Conservation (phyloP, 352 stramenopile genomes). For the Thraustochytrium striatum region DNA sequence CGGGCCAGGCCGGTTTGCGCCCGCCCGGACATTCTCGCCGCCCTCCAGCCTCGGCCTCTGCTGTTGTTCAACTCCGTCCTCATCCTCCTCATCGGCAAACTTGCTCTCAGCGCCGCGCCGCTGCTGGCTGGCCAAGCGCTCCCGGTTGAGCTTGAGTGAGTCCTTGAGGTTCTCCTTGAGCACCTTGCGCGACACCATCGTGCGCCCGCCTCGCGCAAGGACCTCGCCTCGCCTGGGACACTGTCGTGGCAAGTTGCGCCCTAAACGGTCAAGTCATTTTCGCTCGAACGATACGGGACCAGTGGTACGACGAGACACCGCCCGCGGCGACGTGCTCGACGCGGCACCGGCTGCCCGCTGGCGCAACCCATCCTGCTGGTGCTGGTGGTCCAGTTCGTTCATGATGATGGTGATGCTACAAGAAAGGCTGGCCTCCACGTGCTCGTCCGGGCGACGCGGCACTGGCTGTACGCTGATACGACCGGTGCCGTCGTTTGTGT, state of each 20-base stretch:
- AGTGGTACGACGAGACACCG: no score
- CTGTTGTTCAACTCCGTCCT: neutral
- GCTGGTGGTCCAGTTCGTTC: neutral
- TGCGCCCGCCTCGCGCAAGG: neutral
- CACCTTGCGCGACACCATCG: constrained; percentile 35
- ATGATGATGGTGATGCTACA: neutral
- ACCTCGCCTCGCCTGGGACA: neutral
- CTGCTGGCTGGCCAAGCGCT: constrained; percentile 5
- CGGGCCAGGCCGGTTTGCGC: constrained; percentile 25
- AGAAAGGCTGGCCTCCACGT: constrained; percentile 3
- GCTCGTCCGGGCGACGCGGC: neutral
- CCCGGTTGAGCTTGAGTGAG: constrained; percentile 28
- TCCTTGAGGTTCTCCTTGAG: constrained; percentile 35
- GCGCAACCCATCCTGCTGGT: neutral
- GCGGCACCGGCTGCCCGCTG: no score
- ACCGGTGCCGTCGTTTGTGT: neutral
- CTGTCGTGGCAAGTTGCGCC: no score
- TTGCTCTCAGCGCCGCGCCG: constrained; percentile 6
- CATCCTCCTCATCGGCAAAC: neutral
- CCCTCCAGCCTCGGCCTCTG: neutral
- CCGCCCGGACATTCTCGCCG: neutral
- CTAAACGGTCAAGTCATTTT: no score
- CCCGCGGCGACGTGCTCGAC: no score
- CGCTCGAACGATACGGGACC: no score
- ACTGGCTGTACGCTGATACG: neutral